Evolutionary conservation across 208 protist species (phyloP).

Genomic region (Leishmania martiniquensis): DNA sequence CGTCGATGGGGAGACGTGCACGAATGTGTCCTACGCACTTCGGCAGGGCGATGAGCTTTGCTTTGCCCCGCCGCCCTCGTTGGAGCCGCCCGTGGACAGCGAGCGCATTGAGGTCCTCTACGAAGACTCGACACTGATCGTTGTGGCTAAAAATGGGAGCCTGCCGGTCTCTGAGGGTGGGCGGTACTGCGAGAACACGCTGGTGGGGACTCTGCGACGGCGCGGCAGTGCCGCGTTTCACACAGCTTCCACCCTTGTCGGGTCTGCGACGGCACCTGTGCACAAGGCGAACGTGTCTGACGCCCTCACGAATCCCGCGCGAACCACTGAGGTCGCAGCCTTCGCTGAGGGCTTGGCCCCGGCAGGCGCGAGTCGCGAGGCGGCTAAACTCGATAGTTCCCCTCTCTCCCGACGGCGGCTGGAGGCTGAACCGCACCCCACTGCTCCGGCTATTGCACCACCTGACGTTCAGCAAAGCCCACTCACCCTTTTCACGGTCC

Average conservation of each 20-base stretch:
- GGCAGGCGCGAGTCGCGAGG: not conserved
- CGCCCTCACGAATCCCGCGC: not conserved
- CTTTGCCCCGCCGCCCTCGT: slow-evolving; percentile 68
- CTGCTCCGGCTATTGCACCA: too few species aligned
- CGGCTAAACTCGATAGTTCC: not conserved
- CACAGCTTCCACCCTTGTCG: not conserved
- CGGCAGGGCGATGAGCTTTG: slow-evolving; percentile 58
- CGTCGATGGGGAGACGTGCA: slow-evolving; percentile 30
- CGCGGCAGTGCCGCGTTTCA: slow-evolving; percentile 9
- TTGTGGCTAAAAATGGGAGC: slow-evolving; percentile 79
- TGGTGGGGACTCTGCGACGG: slow-evolving; percentile 55
- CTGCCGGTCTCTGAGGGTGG: slow-evolving; percentile 86
- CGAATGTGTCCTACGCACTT: slow-evolving; percentile 32
- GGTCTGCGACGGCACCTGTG: not conserved
- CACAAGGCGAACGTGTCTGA: not conserved
- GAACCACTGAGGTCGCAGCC: not conserved
- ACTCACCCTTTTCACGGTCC: slow-evolving; percentile 47
- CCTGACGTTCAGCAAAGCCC: not conserved
- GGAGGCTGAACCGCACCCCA: not conserved
- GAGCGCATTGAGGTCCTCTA: slow-evolving; percentile 54
- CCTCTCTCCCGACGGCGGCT: slow-evolving; percentile 3
- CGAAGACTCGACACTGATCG: slow-evolving; percentile 58
- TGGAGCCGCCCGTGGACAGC: slow-evolving; percentile 77
- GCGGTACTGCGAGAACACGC: slow-evolving; percentile 82
- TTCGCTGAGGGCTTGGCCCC: not conserved